Evolutionary conservation across 2,329 filamentous ascomycete species (phyloP).

Genomic region (Samsoniella hepiali): DNA sequence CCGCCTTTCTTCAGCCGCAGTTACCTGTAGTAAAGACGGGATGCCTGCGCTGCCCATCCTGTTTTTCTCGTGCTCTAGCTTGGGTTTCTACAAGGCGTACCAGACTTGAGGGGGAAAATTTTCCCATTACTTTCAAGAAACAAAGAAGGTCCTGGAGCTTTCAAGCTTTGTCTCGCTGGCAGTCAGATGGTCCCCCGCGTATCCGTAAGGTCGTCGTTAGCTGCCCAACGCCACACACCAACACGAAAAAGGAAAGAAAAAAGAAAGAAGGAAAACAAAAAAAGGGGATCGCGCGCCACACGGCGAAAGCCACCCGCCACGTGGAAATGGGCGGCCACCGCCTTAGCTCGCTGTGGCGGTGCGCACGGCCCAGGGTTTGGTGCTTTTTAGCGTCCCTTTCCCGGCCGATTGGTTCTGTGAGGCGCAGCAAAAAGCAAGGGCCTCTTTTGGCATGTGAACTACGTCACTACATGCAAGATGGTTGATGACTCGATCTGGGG

Average conservation of each 20-base stretch:
- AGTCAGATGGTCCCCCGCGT: no score
- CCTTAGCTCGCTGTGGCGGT: not conserved
- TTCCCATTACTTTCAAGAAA: no score
- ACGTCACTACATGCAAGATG: not conserved
- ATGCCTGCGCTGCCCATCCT: no score
- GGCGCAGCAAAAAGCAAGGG: not conserved
- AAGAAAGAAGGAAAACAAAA: not conserved
- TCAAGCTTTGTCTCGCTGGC: no score
- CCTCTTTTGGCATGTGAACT: not conserved
- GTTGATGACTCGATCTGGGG: not conserved
- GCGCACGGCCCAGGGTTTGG: not conserved
- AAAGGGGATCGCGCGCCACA: not conserved
- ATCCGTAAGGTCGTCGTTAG: no score
- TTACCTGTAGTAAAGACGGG: no score
- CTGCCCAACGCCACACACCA: no score
- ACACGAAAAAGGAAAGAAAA: no score
- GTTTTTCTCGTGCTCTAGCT: not conserved
- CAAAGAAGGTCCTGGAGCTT: no score
- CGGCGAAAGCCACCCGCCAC: not conserved
- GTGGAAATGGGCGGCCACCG: not conserved
- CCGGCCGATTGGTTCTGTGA: conserved; percentile 4
- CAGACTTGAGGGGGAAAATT: not conserved
- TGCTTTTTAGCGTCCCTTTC: not conserved
- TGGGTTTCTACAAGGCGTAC: not conserved
- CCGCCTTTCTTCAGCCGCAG: conserved; percentile 4